These are phyloP conservation scores for Bullera alba DNA, from an alignment of 768 basidiomycete genomes.

Conservation along the genomic window DNA sequence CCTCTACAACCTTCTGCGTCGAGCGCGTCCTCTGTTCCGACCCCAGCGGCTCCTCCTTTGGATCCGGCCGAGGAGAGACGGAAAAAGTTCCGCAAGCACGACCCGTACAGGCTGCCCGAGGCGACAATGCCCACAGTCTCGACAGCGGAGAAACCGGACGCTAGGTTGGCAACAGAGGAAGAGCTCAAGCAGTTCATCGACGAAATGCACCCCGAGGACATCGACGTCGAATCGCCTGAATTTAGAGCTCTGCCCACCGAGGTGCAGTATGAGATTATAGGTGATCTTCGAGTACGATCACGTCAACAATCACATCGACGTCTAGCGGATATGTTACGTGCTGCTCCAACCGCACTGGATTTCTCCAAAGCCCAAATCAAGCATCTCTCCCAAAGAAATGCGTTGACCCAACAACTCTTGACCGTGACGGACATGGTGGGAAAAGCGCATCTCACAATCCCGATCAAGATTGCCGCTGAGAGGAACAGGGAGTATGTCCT, in stretches of 20 bases:
- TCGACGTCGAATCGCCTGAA: conserved; percentile 80
- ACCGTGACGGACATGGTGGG: conserved; percentile 88
- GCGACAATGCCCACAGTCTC: conserved; percentile 47
- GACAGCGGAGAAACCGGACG: conserved; percentile 58
- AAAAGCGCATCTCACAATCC: conserved; percentile 73
- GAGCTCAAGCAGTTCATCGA: conserved; percentile 89
- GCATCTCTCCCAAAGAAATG: conserved; percentile 78
- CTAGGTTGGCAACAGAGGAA: conserved; percentile 90
- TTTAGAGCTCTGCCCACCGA: conserved; percentile 91
- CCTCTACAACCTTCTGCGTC: conserved; percentile 7
- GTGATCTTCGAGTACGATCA: conserved; percentile 87
- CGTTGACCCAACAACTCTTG: conserved; percentile 85
- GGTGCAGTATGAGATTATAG: conserved; percentile 95
- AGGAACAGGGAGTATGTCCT: conserved; percentile 91
- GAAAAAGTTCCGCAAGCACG: conserved; percentile 50
- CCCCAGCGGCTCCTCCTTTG: conserved; percentile 47
- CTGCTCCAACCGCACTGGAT: conserved; percentile 74
- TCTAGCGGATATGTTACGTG: conserved; percentile 78
- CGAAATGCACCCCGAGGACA: conserved; percentile 90
- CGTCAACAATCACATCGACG: conserved; percentile 89
- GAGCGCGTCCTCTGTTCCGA: conserved; percentile 7
- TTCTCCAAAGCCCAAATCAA: conserved; percentile 95
- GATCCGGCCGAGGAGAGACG: conserved; percentile 39
- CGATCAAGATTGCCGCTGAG: conserved; percentile 89
- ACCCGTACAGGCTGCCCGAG: conserved; percentile 88